phyloP scores from a whole-genome alignment of 2,329 filamentous ascomycete genomes.

The Thermoascus crustaceus region DNA sequence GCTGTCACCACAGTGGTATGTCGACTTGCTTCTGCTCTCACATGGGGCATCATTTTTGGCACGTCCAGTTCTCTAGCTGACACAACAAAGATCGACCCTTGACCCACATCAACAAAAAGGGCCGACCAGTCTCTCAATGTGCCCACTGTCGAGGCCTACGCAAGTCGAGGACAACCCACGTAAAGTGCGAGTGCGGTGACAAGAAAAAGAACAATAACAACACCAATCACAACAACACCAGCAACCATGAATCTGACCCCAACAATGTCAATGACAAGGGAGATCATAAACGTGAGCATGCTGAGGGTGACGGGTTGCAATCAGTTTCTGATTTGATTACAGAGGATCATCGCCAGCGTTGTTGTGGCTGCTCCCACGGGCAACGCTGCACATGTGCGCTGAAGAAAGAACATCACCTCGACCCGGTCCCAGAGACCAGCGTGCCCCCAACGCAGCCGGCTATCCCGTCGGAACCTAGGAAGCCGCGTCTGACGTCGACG shows the following conservation, averaged over 20 bases:
- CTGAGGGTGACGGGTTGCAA: constrained; percentile 21
- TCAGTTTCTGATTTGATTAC: constrained; percentile 25
- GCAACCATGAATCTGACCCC: constrained; percentile 29
- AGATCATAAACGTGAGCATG: constrained; percentile 32
- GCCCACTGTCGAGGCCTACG: constrained; percentile 91
- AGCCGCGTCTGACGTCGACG: constrained; percentile 49
- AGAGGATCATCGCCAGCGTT: constrained; percentile 30
- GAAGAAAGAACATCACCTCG: constrained; percentile 49
- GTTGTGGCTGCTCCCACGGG: constrained; percentile 49
- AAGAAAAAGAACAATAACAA: constrained; percentile 60
- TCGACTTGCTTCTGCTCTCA: constrained; percentile 22
- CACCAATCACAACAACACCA: constrained; percentile 46
- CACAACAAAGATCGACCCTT: constrained; percentile 67
- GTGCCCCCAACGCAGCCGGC: constrained; percentile 32
- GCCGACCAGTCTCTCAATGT: constrained; percentile 94
- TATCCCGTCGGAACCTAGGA: constrained; percentile 40
- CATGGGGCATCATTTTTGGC: no score
- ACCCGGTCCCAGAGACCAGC: constrained; percentile 42
- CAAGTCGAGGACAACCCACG: constrained; percentile 89
- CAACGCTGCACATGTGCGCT: constrained; percentile 53
- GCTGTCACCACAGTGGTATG: constrained; percentile 91
- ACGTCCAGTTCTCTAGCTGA: no score
- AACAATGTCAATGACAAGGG: constrained; percentile 26
- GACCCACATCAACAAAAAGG: constrained; percentile 95
- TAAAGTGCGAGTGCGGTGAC: constrained; percentile 95